Evolutionary conservation across 352 stramenopile genomes (phyloP), one percentile per base, ranked within the genome.

Genomic region (Peronospora tabacina): DNA sequence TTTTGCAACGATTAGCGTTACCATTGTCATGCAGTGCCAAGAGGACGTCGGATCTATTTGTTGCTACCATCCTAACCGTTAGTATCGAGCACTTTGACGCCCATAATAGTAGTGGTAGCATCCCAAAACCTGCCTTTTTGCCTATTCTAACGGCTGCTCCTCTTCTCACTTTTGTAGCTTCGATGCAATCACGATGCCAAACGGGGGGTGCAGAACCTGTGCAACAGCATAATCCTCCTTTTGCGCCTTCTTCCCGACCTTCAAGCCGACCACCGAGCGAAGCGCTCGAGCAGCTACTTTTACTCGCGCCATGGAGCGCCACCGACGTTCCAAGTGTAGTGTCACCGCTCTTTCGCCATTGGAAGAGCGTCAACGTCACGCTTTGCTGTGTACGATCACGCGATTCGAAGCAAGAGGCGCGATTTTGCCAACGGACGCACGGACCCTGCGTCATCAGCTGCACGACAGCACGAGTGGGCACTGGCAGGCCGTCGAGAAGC

Each of bases 361-460:
- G 17, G 51, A 66, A 40, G 46, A 61, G 28, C 45, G 51, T n/a
- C 61, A 56, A 46, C 54, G 47, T 12, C 52, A 47, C 16, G 58
- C 57, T n/a, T 39, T 90, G 46, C 57, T 87, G 20, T 49, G 44
- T 29, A 77, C 82, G 49, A 90, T 90, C 62, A 61, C 53, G 29
- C 44, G 71, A 20, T 72, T 70, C 16, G 75, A 87, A 47, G 36
- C 46, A 9, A 70, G 70, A 13, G 79, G 75, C 22, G 69, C 78
- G 12, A 75, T 90, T 30, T 48, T 85, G 10, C 60, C 70, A 20
- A 49, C 60, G 0, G 78, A 87, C 39, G 78, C 78, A 11, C 71
- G 73, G 16, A 90, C 75, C n/a, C 55, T 90, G 36, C 73, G 75
- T 15, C 69, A 51, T 12, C 78, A 90, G 54, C 51, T 90, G 15